Conservation (phyloP, 768 basidiomycete species). For the Rhizopogon rudus region DNA sequence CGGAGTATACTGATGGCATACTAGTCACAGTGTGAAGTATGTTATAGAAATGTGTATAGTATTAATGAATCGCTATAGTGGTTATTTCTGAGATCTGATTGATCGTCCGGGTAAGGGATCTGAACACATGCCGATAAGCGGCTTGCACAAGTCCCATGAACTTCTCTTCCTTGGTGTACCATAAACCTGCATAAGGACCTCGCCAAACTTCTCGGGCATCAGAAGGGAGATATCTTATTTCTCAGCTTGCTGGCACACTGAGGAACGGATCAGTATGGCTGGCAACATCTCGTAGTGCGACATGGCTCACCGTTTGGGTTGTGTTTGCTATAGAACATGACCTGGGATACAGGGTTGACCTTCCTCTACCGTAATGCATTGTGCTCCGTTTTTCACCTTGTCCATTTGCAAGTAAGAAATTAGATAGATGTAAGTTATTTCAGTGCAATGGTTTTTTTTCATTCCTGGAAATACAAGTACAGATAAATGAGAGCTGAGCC, state of each 20-base stretch:
- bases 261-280: background rate
- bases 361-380: conserved; percentile 76
- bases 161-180: conserved; percentile 45
- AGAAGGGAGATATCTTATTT: conserved; percentile 59
- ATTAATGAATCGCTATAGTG: background rate
- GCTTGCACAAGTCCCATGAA: conserved; percentile 53
- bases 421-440: background rate
- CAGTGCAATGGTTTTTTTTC: background rate
- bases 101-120: no score
- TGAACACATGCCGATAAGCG: no score
- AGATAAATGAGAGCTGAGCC: background rate
- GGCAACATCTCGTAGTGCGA: background rate
- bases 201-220: conserved; percentile 62
- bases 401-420: no score
- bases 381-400: conserved; percentile 15
- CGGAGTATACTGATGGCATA: no score
- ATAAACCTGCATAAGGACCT: conserved; percentile 64
- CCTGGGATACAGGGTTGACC: conserved; percentile 62
- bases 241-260: conserved; percentile 41
- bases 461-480: background rate
- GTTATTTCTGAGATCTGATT: no score
- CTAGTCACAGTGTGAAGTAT: background rate
- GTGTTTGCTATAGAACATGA: conserved; percentile 72
- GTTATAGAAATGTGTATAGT: background rate
- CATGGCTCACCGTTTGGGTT: conserved; percentile 46